Conservation (phyloP, 2,329 filamentous ascomycete species). For the Sporothrix mexicana region DNA sequence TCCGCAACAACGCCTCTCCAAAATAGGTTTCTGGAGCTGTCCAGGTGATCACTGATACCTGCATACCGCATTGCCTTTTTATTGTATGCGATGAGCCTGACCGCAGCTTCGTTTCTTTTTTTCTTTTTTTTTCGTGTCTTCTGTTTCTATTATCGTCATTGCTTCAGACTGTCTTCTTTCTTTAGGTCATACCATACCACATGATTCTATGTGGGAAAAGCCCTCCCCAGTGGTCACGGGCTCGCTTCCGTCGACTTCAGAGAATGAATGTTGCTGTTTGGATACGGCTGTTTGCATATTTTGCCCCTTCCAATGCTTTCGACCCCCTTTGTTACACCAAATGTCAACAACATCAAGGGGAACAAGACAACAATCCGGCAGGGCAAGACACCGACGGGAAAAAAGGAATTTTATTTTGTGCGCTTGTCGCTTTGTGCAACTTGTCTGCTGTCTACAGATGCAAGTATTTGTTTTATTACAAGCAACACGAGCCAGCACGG, state of each 20-base stretch:
- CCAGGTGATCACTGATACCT: conserved; percentile 20
- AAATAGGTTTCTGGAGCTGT: no score
- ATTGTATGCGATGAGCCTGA: conserved; percentile 10
- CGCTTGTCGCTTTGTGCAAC: conserved; percentile 13
- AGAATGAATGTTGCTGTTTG: not conserved
- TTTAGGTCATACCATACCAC: not conserved
- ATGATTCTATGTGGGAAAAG: not conserved
- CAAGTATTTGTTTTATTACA: not conserved
- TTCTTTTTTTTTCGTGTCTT: not conserved
- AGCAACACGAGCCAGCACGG: not conserved
- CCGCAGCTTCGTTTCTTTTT: not conserved
- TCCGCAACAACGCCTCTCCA: not conserved
- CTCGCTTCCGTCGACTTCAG: conserved; percentile 12
- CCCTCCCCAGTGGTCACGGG: not conserved
- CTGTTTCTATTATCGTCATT: not conserved
- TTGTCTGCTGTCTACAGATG: not conserved
- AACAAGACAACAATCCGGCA: not conserved
- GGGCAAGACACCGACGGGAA: conserved; percentile 18
- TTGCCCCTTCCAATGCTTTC: not conserved
- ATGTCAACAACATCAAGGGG: conserved; percentile 27
- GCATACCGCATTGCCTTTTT: not conserved
- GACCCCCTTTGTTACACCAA: conserved; percentile 15
- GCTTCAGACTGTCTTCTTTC: not conserved
- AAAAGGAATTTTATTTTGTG: conserved; percentile 16
- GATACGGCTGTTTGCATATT: conserved; percentile 15